Percentiles rank a stretch among this genome's conserved stretches.
These are phyloP conservation scores for Ustanciosporium gigantosporum DNA, from an alignment of 1,284 basidiomycete genomes.

Conservation along the genomic window DNA sequence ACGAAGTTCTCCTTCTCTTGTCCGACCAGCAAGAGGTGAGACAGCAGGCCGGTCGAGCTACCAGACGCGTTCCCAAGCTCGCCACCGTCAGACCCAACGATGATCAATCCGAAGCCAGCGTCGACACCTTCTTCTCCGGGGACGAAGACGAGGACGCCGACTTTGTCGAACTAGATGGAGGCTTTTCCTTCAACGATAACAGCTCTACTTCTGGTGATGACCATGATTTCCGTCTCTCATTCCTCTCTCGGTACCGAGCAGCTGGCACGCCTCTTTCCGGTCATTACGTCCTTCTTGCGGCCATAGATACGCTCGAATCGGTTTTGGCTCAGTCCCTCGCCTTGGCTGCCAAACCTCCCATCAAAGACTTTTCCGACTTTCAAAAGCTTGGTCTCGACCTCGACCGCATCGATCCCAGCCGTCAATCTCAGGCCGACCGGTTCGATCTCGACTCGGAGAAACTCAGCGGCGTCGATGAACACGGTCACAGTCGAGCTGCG, in stretches of 20 bases:
- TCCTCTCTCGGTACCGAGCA: slow-evolving; percentile 76
- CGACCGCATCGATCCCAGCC: slow-evolving; percentile 36
- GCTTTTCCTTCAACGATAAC: slow-evolving; percentile 34
- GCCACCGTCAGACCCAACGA: slow-evolving; percentile 39
- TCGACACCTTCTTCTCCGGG: slow-evolving; percentile 63
- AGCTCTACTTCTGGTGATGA: slow-evolving; percentile 11
- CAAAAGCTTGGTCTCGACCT: slow-evolving; percentile 38
- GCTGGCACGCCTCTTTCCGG: slow-evolving; percentile 78
- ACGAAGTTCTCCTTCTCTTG: slow-evolving; percentile 64
- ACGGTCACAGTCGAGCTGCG: slow-evolving; percentile 15
- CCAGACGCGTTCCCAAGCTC: slow-evolving; percentile 36
- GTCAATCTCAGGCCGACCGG: slow-evolving; percentile 34
- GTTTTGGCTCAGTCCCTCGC: slow-evolving; percentile 75
- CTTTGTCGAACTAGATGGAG: slow-evolving; percentile 32
- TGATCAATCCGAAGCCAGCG: slow-evolving; percentile 43
- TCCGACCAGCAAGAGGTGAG: slow-evolving; percentile 61
- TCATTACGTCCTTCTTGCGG: slow-evolving; percentile 82
- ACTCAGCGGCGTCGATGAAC: slow-evolving; percentile 2
- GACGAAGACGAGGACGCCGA: slow-evolving; percentile 45
- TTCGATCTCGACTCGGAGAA: slow-evolving; percentile 39
- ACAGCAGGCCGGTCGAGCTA: slow-evolving; percentile 60
- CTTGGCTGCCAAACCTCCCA: slow-evolving; percentile 60
- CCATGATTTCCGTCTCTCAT: slow-evolving; percentile 63
- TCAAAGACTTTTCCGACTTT: slow-evolving; percentile 35
- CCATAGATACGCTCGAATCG: slow-evolving; percentile 81